Evolutionary conservation across 495 filamentous ascomycete species (phyloP).

Genomic region (Neurospora sp.): DNA sequence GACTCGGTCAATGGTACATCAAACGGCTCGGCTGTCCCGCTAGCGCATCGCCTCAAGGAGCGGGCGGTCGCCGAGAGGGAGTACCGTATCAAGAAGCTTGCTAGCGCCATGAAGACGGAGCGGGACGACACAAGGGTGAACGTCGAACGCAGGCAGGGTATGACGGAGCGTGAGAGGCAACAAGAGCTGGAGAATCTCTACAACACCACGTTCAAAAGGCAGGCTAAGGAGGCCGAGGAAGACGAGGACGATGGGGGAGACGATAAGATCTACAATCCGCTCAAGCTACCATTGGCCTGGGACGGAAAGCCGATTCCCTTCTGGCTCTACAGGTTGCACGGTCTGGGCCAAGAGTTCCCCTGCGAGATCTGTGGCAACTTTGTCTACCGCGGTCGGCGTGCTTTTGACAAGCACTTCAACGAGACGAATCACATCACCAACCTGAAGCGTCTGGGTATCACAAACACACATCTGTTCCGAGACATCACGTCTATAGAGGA

Average conservation of each 20-base stretch:
- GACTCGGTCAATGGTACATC: constrained; percentile 20
- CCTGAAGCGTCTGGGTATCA: constrained; percentile 86
- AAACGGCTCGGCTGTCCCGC: constrained; percentile 19
- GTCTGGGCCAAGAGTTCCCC: constrained; percentile 85
- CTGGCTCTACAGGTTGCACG: constrained; percentile 97
- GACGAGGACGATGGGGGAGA: constrained; percentile 50
- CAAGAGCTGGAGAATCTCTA: constrained; percentile 84
- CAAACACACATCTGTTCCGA: constrained; percentile 81
- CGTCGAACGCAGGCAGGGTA: constrained; percentile 85
- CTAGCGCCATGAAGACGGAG: constrained; percentile 64
- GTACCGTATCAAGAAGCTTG: constrained; percentile 66
- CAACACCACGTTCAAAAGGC: constrained; percentile 37
- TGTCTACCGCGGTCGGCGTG: constrained; percentile 90
- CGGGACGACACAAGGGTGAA: constrained; percentile 81
- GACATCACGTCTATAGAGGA: constrained; percentile 91
- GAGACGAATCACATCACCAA: constrained; percentile 88
- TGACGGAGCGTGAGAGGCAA: constrained; percentile 91
- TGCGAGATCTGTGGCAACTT: constrained; percentile 98
- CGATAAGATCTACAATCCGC: constrained; percentile 88
- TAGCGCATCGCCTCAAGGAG: constrained; percentile 62
- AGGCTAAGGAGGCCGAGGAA: constrained; percentile 29
- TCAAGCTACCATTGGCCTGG: constrained; percentile 93
- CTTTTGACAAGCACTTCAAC: constrained; percentile 97
- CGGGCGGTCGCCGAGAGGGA: constrained; percentile 85
- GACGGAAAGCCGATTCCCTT: constrained; percentile 98